Conservation (phyloP, 1,139 yeast genomes). For the Zhuliangozyma blackwelliae region DNA sequence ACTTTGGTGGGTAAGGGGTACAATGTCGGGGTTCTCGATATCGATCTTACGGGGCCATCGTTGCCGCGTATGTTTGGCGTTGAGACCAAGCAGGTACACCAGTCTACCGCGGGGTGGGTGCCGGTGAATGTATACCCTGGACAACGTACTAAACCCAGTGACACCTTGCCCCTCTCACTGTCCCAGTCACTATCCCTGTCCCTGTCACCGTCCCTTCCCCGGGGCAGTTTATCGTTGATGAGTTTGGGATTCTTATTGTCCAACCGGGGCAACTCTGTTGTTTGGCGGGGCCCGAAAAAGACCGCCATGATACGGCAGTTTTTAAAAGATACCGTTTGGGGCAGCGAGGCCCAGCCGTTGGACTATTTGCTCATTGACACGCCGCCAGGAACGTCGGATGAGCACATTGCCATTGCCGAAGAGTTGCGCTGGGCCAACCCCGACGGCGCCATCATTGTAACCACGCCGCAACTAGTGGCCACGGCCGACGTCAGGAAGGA, state of each 20-base stretch:
- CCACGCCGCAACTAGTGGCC: slow-evolving; percentile 53
- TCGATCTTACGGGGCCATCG: slow-evolving; percentile 96
- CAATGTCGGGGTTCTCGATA: slow-evolving; percentile 89
- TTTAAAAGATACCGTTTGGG: slow-evolving; percentile 89
- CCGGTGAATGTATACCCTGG: slow-evolving; percentile 57
- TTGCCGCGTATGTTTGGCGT: slow-evolving; percentile 95
- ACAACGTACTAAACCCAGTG: slow-evolving; percentile 12
- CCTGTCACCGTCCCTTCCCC: background rate
- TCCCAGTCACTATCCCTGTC: too few relatives aligned
- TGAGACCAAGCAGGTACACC: slow-evolving; percentile 75
- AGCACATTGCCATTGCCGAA: slow-evolving; percentile 95
- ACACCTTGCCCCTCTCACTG: too few relatives aligned
- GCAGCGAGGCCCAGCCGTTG: slow-evolving; percentile 43
- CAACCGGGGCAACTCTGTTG: slow-evolving; percentile 84
- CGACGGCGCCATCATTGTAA: slow-evolving; percentile 47
- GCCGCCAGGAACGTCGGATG: slow-evolving; percentile 98
- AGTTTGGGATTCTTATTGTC: slow-evolving; percentile 87
- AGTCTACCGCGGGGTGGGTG: slow-evolving; percentile 83
- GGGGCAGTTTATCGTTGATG: slow-evolving; percentile 58
- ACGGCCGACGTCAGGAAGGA: slow-evolving; percentile 51
- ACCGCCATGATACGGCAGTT: slow-evolving; percentile 97
- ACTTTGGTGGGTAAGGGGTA: slow-evolving; percentile 65
- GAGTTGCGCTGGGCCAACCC: slow-evolving; percentile 59
- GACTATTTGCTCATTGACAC: slow-evolving; percentile 92
- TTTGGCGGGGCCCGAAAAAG: slow-evolving; percentile 98